Evolutionary conservation across 2,329 filamentous ascomycete genomes (phyloP).

Genomic region (Pseudocercospora vitis): DNA sequence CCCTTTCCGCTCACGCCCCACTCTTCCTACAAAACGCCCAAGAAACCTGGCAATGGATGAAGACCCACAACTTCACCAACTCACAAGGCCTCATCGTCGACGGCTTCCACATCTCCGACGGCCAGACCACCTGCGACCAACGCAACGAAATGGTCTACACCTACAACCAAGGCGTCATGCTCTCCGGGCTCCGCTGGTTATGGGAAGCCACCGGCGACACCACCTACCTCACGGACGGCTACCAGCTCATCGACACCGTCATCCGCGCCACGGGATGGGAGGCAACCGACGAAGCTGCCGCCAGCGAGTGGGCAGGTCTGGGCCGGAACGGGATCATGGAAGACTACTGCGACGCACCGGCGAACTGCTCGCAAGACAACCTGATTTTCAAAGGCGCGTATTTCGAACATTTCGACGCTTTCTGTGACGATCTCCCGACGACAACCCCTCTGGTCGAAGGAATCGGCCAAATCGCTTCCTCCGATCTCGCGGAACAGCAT

Average conservation of each 20-base stretch:
- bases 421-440: constrained; percentile 67
- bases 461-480: constrained; percentile 44
- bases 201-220: constrained; percentile 75
- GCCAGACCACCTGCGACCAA: constrained; percentile 60
- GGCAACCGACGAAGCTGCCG: constrained; percentile 23
- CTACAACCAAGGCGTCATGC: constrained; percentile 90
- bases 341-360: constrained; percentile 75
- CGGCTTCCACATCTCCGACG: constrained; percentile 80
- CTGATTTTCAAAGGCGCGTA: constrained; percentile 96
- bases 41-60: constrained; percentile 79
- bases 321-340: constrained; percentile 61
- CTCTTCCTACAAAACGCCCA: constrained; percentile 71
- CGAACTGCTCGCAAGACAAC: constrained; percentile 75
- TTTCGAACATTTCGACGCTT: constrained; percentile 82
- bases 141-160: constrained; percentile 90
- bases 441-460: constrained; percentile 45
- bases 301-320: constrained; percentile 60
- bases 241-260: constrained; percentile 71
- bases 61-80: constrained; percentile 77
- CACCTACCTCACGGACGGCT: constrained; percentile 74
- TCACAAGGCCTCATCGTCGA: constrained; percentile 70
- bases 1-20: constrained; percentile 31
- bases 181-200: constrained; percentile 78
- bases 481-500: constrained; percentile 50
- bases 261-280: constrained; percentile 76